A percentile compares a stretch with the other conserved stretches of the same genome.
phyloP scores from a whole-genome alignment of 2,329 filamentous ascomycete species.

The Neurospora sp. region DNA sequence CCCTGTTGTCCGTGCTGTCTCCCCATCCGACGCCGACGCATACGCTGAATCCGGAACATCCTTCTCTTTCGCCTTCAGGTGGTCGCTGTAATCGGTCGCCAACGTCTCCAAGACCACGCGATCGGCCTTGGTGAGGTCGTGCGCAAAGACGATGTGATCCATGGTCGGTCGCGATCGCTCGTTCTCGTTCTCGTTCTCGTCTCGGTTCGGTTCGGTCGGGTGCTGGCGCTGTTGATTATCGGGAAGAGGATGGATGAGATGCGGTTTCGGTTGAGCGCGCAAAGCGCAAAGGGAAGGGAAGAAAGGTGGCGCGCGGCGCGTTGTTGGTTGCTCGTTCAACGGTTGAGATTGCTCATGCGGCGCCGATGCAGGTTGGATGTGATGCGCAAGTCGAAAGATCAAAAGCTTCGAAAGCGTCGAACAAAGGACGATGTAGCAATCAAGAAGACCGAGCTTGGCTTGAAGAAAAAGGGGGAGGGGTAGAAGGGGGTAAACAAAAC shows the following conservation, averaged over 20 bases:
- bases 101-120: not conserved
- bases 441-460: not conserved
- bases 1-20: not conserved
- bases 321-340: not conserved
- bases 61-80: not conserved
- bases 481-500: not conserved
- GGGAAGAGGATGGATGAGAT: not conserved
- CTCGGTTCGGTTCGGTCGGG: not conserved
- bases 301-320: not conserved
- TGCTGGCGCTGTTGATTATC: not conserved
- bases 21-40: not conserved
- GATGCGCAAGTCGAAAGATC: not conserved
- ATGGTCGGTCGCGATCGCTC: not conserved
- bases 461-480: not conserved
- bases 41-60: not conserved
- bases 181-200: not conserved
- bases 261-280: not conserved
- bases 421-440: not conserved
- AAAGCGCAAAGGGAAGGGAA: not conserved
- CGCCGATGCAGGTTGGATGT: not conserved
- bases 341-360: not conserved
- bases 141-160: not conserved
- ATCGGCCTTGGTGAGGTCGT: conserved; percentile 1
- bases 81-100: not conserved
- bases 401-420: not conserved